A percentile compares a stretch with the other conserved stretches of the same genome.
Conservation (phyloP, 2,329 filamentous ascomycete genomes). For the Endocalyx cinctus region DNA sequence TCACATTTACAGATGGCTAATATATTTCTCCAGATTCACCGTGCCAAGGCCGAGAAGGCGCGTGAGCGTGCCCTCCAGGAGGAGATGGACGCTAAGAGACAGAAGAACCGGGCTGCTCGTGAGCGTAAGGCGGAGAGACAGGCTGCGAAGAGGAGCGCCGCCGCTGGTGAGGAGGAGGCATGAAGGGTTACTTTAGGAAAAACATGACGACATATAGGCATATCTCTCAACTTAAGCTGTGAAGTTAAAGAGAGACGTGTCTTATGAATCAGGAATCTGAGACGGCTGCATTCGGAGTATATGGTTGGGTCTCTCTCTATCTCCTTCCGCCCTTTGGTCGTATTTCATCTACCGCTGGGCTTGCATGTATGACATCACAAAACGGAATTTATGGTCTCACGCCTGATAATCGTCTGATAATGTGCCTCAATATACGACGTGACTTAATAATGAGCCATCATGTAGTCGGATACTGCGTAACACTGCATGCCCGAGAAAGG, state of each 20-base stretch:
- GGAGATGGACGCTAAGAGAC: slow-evolving; percentile 99
- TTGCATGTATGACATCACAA: slow-evolving; percentile 54
- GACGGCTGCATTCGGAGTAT: slow-evolving; percentile 39
- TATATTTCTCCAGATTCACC: slow-evolving; percentile 99
- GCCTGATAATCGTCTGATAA: slow-evolving; percentile 6
- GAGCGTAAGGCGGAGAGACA: slow-evolving; percentile 96
- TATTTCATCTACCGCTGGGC: slow-evolving; percentile 26
- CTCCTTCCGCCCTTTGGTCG: slow-evolving; percentile 30
- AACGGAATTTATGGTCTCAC: slow-evolving; percentile 47
- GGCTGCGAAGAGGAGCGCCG: slow-evolving; percentile 82
- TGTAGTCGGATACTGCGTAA: too few species aligned
- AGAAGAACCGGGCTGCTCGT: slow-evolving; percentile 99
- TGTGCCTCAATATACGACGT: background rate
- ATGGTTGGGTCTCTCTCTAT: slow-evolving; percentile 46
- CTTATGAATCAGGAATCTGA: slow-evolving; percentile 25
- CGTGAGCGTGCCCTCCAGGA: slow-evolving; percentile 96
- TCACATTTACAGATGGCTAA: too few species aligned
- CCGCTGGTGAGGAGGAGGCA: slow-evolving; percentile 66
- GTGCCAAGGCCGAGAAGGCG: slow-evolving; percentile 98
- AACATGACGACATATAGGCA: slow-evolving; percentile 20
- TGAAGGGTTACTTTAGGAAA: slow-evolving; percentile 32
- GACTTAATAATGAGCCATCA: too few species aligned
- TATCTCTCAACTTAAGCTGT: slow-evolving; percentile 19
- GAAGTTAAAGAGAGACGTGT: slow-evolving; percentile 21
- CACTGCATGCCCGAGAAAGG: too few species aligned